Conservation (phyloP, 805 yeast genomes). For the Ogataea pini region DNA sequence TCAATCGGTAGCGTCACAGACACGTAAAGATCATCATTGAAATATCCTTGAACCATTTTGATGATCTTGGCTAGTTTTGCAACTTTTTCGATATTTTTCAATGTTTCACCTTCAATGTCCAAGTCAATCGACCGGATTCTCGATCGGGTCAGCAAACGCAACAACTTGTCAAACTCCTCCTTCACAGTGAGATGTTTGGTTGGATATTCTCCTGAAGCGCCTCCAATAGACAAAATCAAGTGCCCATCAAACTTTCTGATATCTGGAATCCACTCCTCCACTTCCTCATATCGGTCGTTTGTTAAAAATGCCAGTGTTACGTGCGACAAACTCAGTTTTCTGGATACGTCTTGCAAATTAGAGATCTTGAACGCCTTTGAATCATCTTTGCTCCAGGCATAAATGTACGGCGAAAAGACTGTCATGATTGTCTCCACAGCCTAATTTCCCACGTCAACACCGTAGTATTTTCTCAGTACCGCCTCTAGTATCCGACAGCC, state of each 20-base stretch:
- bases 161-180: slow-evolving; percentile 20
- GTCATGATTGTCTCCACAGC: slow-evolving; percentile 22
- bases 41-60: slow-evolving; percentile 10
- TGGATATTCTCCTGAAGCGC: slow-evolving; percentile 34
- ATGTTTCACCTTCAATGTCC: slow-evolving; percentile 33
- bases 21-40: slow-evolving; percentile 14
- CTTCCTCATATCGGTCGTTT: slow-evolving; percentile 28
- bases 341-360: slow-evolving; percentile 20
- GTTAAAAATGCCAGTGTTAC: slow-evolving; percentile 33
- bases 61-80: slow-evolving; percentile 20
- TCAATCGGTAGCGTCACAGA: slow-evolving; percentile 35
- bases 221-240: slow-evolving; percentile 35
- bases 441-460: background rate
- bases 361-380: slow-evolving; percentile 18
- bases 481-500: background rate
- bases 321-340: slow-evolving; percentile 15
- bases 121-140: slow-evolving; percentile 29
- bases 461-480: background rate
- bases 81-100: slow-evolving; percentile 14
- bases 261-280: slow-evolving; percentile 29
- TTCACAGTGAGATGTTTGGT: slow-evolving; percentile 9
- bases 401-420: slow-evolving; percentile 32
- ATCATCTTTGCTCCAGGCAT: slow-evolving; percentile 31
- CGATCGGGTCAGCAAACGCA: slow-evolving; percentile 16
- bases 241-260: slow-evolving; percentile 20